Conservation (phyloP, 352 stramenopile genomes). For the Pythium myriotylum region DNA sequence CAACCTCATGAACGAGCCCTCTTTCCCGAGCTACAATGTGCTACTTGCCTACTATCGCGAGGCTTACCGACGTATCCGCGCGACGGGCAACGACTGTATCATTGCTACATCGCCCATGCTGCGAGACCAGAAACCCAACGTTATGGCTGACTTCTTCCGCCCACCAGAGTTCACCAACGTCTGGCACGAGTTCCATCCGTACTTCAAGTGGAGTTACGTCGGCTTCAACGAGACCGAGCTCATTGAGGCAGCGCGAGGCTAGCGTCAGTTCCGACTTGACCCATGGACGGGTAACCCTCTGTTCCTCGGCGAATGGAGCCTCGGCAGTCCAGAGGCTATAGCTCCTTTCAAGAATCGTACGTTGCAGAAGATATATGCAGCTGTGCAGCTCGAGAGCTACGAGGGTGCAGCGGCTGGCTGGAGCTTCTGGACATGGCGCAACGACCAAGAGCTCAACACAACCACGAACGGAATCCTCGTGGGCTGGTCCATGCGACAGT, state of each 20-base stretch:
- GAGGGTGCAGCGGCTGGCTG: not conserved
- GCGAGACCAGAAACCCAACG: slow-evolving; percentile 28
- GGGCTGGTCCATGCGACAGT: slow-evolving; percentile 20
- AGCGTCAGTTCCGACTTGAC: slow-evolving; percentile 16
- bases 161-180: slow-evolving; percentile 39
- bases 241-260: slow-evolving; percentile 26
- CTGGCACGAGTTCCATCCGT: slow-evolving; percentile 52
- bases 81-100: slow-evolving; percentile 40
- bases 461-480: not conserved
- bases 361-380: slow-evolving; percentile 26
- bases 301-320: slow-evolving; percentile 52
- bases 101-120: slow-evolving; percentile 40
- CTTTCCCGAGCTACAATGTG: slow-evolving; percentile 8
- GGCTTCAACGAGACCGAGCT: slow-evolving; percentile 12
- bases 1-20: slow-evolving; percentile 55
- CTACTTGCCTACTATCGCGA: slow-evolving; percentile 40
- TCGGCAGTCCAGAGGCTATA: slow-evolving; percentile 23
- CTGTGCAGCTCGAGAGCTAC: slow-evolving; percentile 32
- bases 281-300: slow-evolving; percentile 34
- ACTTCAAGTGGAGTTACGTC: slow-evolving; percentile 46
- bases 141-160: slow-evolving; percentile 31
- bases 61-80: slow-evolving; percentile 44
- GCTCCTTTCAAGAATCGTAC: slow-evolving; percentile 31
- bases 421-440: slow-evolving; percentile 18
- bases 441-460: slow-evolving; percentile 5